Evolutionary conservation across 2,329 filamentous ascomycete genomes (phyloP), one percentile per base, ranked within the genome.

Genomic region (Shiraia bambusicola): DNA sequence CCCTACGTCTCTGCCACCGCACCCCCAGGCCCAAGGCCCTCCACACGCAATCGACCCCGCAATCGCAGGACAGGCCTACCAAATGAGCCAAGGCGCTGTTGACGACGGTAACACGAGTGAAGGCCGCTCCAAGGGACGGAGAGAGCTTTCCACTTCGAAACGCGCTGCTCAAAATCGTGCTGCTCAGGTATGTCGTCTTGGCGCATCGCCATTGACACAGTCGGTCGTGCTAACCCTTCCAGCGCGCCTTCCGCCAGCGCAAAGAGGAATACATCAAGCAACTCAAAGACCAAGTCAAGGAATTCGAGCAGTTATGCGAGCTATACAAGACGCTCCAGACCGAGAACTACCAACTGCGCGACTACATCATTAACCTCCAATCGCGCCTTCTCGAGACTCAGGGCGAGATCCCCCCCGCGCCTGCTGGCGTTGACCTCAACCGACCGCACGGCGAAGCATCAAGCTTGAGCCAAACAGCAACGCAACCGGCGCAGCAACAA

Each of bases 221-320:
- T n/a, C n/a, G n/a, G 40, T 22, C 13, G 9, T 54, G 52, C 59
- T 66, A 44, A 64, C 52, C 3, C 11, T 13, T 7, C 15, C 53
- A 98, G 92, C 83, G 93, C 67, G 93, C 93, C 29, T 98, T 98
- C 72, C 88, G 93, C 29, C 91, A 97, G 72, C 87, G 93, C 50
- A 98, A 98, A 68, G 93, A 98, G 71, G 88, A 88, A 32, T 96
- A 98, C 69, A 98, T 98, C 69, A 95, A 95, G 75, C 94, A 95
- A 68, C 80, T 98, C 6, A 93, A 98, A 71, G 87, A 93, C 65
- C 88, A 97, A 66, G 89, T 96, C 37, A 84, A 88, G 59, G 88
- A 93, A 22, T 87, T 83, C 53, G 79, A 82, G 55, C 78, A 82
- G 13, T 81, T 95, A 69, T 87, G 90, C 54, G 80, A 87, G 49